Conservation (phyloP, 2,329 filamentous ascomycete species). For the Cladosporium sphaerospermum region DNA sequence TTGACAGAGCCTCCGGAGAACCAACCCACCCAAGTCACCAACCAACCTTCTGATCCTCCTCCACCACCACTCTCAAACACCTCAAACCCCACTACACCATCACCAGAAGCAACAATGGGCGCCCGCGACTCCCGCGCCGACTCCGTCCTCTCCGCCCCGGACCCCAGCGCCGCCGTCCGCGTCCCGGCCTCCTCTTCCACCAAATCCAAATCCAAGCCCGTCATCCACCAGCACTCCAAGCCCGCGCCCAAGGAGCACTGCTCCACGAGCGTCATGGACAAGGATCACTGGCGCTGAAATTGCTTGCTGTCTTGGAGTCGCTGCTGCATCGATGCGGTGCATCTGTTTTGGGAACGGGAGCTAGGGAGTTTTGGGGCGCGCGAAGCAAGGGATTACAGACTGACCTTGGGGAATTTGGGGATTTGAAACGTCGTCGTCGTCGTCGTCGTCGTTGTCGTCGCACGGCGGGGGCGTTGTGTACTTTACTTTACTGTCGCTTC, state of each 20-base stretch:
- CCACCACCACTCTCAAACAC: neutral
- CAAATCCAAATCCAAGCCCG: neutral
- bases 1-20: too few species aligned
- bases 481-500: too few species aligned
- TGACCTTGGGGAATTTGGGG: neutral
- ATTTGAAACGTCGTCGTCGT: too few species aligned
- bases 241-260: neutral
- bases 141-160: constrained; percentile 3
- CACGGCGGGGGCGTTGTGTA: too few species aligned
- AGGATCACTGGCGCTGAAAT: neutral
- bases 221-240: neutral
- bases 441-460: too few species aligned
- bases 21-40: neutral
- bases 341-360: too few species aligned
- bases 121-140: constrained; percentile 2
- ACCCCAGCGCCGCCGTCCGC: neutral
- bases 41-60: neutral
- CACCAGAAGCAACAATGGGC: neutral
- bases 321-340: too few species aligned
- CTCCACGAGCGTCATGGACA: neutral
- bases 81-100: neutral
- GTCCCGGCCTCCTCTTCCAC: neutral
- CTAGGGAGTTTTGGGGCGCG: too few species aligned
- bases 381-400: neutral
- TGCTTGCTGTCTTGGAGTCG: too few species aligned